These are phyloP conservation scores for Myxozyma vanderwaltii DNA, from an alignment of 805 yeast genomes.

Conservation along the genomic window DNA sequence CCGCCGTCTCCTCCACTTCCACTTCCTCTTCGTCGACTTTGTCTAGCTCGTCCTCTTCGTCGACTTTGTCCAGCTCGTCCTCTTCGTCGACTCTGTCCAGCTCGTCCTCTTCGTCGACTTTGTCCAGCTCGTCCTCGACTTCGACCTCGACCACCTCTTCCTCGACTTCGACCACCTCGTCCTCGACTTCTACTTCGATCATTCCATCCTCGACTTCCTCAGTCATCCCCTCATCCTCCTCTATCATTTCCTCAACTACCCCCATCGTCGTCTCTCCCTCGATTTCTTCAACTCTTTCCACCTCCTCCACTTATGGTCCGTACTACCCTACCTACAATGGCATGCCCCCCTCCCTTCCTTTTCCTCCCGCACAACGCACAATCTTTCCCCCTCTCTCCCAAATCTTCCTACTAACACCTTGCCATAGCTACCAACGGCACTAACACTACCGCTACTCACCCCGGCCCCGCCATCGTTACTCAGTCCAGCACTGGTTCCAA, in stretches of 20 bases:
- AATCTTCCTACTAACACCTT: slow-evolving; percentile 9
- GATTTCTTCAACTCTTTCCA: slow-evolving; percentile 38
- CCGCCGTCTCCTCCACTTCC: slow-evolving; percentile 29
- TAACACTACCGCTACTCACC: slow-evolving; percentile 16
- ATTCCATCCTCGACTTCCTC: slow-evolving; percentile 24
- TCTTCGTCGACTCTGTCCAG: slow-evolving; percentile 7
- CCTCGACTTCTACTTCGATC: slow-evolving; percentile 22
- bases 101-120: slow-evolving; percentile 31
- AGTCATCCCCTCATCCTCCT: slow-evolving; percentile 30
- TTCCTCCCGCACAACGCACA: background rate
- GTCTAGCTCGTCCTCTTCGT: slow-evolving; percentile 21
- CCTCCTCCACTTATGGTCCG: slow-evolving; percentile 19
- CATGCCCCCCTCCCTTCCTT: slow-evolving; percentile 15
- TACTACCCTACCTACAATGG: slow-evolving; percentile 16
- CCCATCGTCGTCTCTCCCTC: slow-evolving; percentile 38
- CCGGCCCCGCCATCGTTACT: slow-evolving; percentile 21
- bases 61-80: no score
- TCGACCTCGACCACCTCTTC: slow-evolving; percentile 25
- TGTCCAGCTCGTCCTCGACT: slow-evolving; percentile 36
- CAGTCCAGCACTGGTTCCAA: slow-evolving; percentile 22
- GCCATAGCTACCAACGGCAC: slow-evolving; percentile 9
- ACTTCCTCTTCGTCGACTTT: slow-evolving; percentile 18
- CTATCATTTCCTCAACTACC: slow-evolving; percentile 36
- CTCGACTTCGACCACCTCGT: slow-evolving; percentile 27
- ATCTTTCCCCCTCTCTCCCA: background rate